A percentile compares a stretch with the other conserved stretches of the same genome.
Conservation (phyloP, 305 asterid genomes). For the Fraxinus velutina region DNA sequence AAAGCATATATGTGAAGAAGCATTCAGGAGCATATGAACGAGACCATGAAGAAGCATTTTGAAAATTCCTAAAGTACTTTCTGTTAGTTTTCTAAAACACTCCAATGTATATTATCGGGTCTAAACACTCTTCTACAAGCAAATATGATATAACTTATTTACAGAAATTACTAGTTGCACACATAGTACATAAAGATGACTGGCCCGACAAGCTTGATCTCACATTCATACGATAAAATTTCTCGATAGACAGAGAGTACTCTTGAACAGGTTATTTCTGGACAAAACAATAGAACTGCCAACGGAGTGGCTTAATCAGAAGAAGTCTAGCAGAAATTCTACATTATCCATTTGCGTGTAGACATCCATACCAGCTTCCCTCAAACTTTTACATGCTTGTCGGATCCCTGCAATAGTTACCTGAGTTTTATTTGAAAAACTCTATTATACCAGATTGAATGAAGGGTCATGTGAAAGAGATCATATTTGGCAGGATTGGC, state of each 20-base stretch:
- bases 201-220: background rate
- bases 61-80: background rate
- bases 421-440: slow-evolving; percentile 64
- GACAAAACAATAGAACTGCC: background rate
- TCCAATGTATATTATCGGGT: background rate
- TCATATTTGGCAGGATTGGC: slow-evolving; percentile 60
- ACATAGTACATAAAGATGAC: background rate
- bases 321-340: background rate
- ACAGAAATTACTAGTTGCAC: background rate
- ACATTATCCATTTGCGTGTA: background rate
- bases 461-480: slow-evolving; percentile 81
- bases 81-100: background rate
- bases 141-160: background rate
- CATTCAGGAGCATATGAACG: background rate
- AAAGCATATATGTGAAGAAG: background rate
- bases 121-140: background rate
- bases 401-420: slow-evolving; percentile 19
- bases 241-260: background rate
- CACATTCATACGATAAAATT: background rate
- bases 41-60: background rate
- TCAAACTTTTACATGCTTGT: background rate
- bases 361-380: background rate
- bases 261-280: background rate
- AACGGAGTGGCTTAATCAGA: background rate
- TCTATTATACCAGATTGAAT: slow-evolving; percentile 74